A percentile compares a stretch with the other conserved stretches of the same genome.
Conservation (phyloP, 106 monocot species). For the Ottelia alismoides region DNA sequence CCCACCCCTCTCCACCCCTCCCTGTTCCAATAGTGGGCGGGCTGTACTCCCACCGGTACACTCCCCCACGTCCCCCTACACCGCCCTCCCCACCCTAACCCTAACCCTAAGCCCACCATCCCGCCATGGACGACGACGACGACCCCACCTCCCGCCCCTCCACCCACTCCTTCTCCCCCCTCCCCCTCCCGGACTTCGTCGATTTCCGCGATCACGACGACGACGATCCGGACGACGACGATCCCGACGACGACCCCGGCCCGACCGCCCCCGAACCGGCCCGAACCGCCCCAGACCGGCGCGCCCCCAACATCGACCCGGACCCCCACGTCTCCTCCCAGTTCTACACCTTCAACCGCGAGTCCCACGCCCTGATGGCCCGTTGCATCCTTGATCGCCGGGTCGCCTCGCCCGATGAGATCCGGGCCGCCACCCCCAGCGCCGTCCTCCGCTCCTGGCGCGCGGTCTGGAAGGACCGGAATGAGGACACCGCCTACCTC, state of each 20-base stretch:
- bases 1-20: too few species aligned
- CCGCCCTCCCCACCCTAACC: not conserved
- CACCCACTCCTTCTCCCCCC: not conserved
- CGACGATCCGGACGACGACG: too few species aligned
- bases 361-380: constrained; percentile 20
- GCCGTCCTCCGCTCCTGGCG: constrained; percentile 17
- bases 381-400: constrained; percentile 16
- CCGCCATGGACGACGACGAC: not conserved
- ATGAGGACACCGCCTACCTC: constrained; percentile 20
- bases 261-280: not conserved
- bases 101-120: constrained; percentile 3
- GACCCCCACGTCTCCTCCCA: constrained; percentile 20
- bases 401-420: constrained; percentile 18
- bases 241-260: constrained; percentile 8
- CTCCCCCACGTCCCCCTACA: too few species aligned
- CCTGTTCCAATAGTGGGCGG: too few species aligned
- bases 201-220: constrained; percentile 12
- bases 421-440: constrained; percentile 9
- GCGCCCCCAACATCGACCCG: constrained; percentile 11
- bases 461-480: constrained; percentile 24
- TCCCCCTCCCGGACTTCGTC: constrained; percentile 1
- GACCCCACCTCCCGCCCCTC: not conserved
- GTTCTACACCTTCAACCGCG: constrained; percentile 24
- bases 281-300: not conserved
- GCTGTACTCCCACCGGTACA: too few species aligned